These are phyloP conservation scores for Linanthus parryae DNA, from an alignment of 148 eudicot genomes.

Conservation along the genomic window DNA sequence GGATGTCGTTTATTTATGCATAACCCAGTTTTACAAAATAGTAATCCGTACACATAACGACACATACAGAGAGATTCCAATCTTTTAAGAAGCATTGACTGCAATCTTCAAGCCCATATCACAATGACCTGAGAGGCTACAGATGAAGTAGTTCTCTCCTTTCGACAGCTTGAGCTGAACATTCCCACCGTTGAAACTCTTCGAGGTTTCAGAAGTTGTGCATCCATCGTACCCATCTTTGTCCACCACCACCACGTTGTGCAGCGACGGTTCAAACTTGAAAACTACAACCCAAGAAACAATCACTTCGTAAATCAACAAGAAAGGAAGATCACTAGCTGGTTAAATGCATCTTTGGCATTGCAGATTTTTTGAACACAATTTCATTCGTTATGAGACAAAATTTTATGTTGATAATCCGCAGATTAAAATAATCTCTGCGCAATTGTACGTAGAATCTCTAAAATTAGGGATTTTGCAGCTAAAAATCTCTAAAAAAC, in stretches of 20 bases:
- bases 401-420: too few species aligned
- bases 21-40: neutral
- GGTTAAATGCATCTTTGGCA: too few species aligned
- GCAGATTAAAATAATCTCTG: too few species aligned
- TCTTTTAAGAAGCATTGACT: constrained; percentile 2
- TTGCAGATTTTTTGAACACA: too few species aligned
- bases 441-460: too few species aligned
- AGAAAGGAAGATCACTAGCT: too few species aligned
- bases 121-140: constrained; percentile 14
- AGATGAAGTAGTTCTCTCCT: constrained; percentile 8
- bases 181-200: neutral
- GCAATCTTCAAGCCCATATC: constrained; percentile 7
- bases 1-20: neutral
- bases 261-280: constrained; percentile 6
- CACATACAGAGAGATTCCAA: neutral
- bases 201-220: constrained; percentile 3
- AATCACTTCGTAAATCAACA: too few species aligned
- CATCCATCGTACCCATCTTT: constrained; percentile 1
- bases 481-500: too few species aligned
- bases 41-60: too few species aligned
- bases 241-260: constrained; percentile 8
- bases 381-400: too few species aligned
- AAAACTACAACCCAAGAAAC: neutral
- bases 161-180: constrained; percentile 3
- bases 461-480: too few species aligned